Percentiles rank a stretch among this genome's conserved stretches.
Conservation (phyloP, 2,329 filamentous ascomycete species). For the Xylaria sp. region DNA sequence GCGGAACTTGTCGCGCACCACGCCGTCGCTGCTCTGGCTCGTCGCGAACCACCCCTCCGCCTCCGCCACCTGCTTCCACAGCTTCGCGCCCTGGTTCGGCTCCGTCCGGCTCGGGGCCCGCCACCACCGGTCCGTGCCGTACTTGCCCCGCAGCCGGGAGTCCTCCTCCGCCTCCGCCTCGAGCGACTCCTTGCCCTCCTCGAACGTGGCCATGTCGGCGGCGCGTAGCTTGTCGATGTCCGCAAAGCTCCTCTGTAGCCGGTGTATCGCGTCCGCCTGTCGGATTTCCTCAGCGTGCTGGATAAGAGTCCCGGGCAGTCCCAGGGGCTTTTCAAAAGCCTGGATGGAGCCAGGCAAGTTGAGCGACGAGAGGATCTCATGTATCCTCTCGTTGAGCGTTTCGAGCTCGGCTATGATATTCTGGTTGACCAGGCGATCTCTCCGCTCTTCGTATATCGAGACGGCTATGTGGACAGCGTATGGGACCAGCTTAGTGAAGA, state of each 20-base stretch:
- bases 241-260: constrained; percentile 77
- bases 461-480: constrained; percentile 95
- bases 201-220: constrained; percentile 75
- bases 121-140: constrained; percentile 85
- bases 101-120: constrained; percentile 72
- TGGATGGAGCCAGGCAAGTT: constrained; percentile 92
- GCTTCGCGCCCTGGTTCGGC: constrained; percentile 61
- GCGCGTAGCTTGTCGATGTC: constrained; percentile 90
- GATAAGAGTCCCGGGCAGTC: constrained; percentile 79
- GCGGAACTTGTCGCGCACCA: constrained; percentile 77
- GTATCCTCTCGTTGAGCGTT: constrained; percentile 74
- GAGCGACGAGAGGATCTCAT: constrained; percentile 77
- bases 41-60: constrained; percentile 84
- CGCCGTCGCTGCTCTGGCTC: constrained; percentile 56
- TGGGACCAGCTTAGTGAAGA: constrained; percentile 91
- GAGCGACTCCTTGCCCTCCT: constrained; percentile 79
- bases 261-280: constrained; percentile 82
- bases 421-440: constrained; percentile 88
- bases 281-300: constrained; percentile 93
- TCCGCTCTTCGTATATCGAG: constrained; percentile 90
- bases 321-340: constrained; percentile 91
- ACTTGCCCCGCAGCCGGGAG: constrained; percentile 70
- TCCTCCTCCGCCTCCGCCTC: constrained; percentile 84
- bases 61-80: constrained; percentile 75
- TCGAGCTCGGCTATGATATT: constrained; percentile 86